Evolutionary conservation across 306 rosid genomes (phyloP).

Genomic region (Hippophae tibetana): DNA sequence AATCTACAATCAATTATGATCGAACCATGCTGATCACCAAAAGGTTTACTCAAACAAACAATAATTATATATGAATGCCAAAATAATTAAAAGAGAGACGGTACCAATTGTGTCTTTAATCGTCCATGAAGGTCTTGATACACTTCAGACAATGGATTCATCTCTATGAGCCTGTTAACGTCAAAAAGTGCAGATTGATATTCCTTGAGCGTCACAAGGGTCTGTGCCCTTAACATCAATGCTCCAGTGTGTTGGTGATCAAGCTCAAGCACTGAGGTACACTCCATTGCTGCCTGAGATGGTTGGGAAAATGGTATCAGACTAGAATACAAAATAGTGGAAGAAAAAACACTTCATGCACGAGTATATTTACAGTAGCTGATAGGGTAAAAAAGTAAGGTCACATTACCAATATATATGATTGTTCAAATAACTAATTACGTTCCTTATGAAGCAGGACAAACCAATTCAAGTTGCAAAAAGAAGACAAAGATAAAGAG

Average conservation of each 20-base stretch:
- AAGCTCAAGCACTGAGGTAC: conserved; percentile 85
- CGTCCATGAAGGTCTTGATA: conserved; percentile 89
- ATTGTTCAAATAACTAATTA: no score
- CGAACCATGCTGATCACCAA: background rate
- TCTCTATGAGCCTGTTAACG: conserved; percentile 71
- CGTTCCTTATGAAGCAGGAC: no score
- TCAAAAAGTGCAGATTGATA: conserved; percentile 90
- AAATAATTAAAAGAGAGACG: conserved; percentile 14
- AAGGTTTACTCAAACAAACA: background rate
- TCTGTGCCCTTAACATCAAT: conserved; percentile 76
- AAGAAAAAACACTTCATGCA: background rate
- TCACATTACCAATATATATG: no score
- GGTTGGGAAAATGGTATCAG: conserved; percentile 9
- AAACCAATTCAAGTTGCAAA: no score
- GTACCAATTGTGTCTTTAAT: conserved; percentile 81
- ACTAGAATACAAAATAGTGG: conserved; percentile 2
- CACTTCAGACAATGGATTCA: conserved; percentile 86
- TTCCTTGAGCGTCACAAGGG: conserved; percentile 73
- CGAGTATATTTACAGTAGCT: background rate
- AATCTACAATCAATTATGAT: no score
- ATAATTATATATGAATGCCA: conserved; percentile 10
- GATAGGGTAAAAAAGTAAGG: no score
- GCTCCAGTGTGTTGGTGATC: conserved; percentile 79
- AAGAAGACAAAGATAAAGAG: no score
- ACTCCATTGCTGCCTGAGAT: conserved; percentile 81